Conservation (phyloP, 176 grass and related monocot species). For the Oryza coarctata region DNA sequence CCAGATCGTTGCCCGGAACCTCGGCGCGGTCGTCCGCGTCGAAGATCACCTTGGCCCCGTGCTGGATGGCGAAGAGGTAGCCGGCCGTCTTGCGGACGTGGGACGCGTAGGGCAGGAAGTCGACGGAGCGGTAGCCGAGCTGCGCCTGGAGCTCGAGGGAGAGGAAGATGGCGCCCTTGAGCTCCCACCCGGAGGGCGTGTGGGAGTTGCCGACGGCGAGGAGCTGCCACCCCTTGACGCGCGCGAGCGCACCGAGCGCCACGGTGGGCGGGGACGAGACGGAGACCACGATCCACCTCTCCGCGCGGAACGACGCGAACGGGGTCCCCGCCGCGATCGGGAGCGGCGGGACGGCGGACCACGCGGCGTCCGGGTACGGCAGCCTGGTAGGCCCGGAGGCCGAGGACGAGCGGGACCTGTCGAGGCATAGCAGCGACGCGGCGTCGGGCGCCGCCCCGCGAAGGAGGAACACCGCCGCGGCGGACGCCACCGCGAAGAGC, state of each 20-base stretch:
- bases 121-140: slow-evolving; percentile 86
- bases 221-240: slow-evolving; percentile 91
- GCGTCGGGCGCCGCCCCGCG: slow-evolving; percentile 69
- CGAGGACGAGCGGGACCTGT: slow-evolving; percentile 36
- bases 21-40: slow-evolving; percentile 93
- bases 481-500: slow-evolving; percentile 59
- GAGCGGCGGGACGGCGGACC: slow-evolving; percentile 64
- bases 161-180: slow-evolving; percentile 96
- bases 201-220: slow-evolving; percentile 83
- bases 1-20: slow-evolving; percentile 73
- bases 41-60: slow-evolving; percentile 89
- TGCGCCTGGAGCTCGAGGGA: slow-evolving; percentile 87
- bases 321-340: slow-evolving; percentile 25
- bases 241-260: slow-evolving; percentile 58
- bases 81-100: slow-evolving; percentile 89
- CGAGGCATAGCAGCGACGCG: slow-evolving; percentile 78
- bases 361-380: slow-evolving; percentile 65
- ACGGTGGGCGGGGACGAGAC: slow-evolving; percentile 71
- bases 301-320: slow-evolving; percentile 78
- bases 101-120: slow-evolving; percentile 89
- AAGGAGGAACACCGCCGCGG: slow-evolving; percentile 84
- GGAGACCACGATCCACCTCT: slow-evolving; percentile 88
- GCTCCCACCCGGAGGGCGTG: slow-evolving; percentile 77
- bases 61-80: slow-evolving; percentile 94
- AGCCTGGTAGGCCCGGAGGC: slow-evolving; percentile 39